Base-by-base conservation (phyloP, 2,329 filamentous ascomycete genomes). In the Penicillium aurantiogriseum region DNA sequence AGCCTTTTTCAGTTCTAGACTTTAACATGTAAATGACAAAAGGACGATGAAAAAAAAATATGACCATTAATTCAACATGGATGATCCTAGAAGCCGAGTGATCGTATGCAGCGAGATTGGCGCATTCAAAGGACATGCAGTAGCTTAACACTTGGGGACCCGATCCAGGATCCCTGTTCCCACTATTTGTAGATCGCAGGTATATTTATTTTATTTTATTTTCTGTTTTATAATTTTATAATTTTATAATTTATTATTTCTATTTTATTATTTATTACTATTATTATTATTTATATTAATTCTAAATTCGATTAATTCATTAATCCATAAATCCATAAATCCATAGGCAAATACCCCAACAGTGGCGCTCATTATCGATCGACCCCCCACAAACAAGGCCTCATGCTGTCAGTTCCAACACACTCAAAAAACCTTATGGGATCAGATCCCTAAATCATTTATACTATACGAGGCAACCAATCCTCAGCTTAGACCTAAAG, bases 291-390 rank as follows among this genome's bases (percentile, higher is more conserved):
- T 35, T 6, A 25, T 35, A 33, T 43, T 43, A 50, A 33, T 13
- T 33, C 10, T 11, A 31, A 31, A 31, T 31, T 31, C 29, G 3
- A 11, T 31, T 31, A 29, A 29, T 31, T 31, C 29, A 11, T 5
- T 29, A 29, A 10, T 29, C 9, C 27, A 29, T 33, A 15, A 33
- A 33, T 33, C 2, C 31, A 33, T 23, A 23, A 23, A 23, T 23
- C 23, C 3, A 3, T 7, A 27, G 25, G 25, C 7, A 27, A 27
- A 27, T 27, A 27, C 25, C 25, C 25, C 25, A 27, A 27, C 36
- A 57, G 56, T 58, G 54, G 54, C 59, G 60, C 25, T 60, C 58
- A 63, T 64, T 59, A 63, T 64, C 63, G 63, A 65, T 63, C 62
- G 45, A 38, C 49, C 15, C 45, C 23, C 42, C 58, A 43, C 51